A percentile compares a stretch with the other conserved stretches of the same genome.
Conservation (phyloP, 1,284 basidiomycete genomes). For the Cutaneotrichosporon daszewskae region DNA sequence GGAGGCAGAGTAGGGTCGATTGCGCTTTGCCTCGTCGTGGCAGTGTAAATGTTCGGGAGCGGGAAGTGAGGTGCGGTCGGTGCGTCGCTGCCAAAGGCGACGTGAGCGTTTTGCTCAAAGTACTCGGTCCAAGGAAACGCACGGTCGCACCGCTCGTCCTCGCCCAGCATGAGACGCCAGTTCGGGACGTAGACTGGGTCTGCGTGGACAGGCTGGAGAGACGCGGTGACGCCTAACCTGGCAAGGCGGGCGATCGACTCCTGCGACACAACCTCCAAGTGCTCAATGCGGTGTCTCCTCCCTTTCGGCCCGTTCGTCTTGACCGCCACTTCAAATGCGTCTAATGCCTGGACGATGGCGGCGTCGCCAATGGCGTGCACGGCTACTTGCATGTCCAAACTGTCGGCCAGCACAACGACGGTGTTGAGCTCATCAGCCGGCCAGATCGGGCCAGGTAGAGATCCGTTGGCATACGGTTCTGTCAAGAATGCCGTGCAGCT, state of each 20-base stretch:
- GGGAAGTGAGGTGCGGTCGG: conserved; percentile 26
- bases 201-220: conserved; percentile 31
- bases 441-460: conserved; percentile 28
- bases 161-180: conserved; percentile 22
- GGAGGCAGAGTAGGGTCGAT: conserved; percentile 21
- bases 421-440: conserved; percentile 17
- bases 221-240: conserved; percentile 22
- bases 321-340: conserved; percentile 25
- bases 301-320: conserved; percentile 13
- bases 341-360: conserved; percentile 26
- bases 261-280: conserved; percentile 24
- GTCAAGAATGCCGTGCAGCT: conserved; percentile 30
- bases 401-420: conserved; percentile 25
- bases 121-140: conserved; percentile 29
- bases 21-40: conserved; percentile 22
- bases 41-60: conserved; percentile 30
- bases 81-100: conserved; percentile 30
- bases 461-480: conserved; percentile 24
- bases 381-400: conserved; percentile 26
- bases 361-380: conserved; percentile 34
- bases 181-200: conserved; percentile 26
- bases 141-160: conserved; percentile 24
- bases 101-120: conserved; percentile 13
- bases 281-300: conserved; percentile 29
- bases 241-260: conserved; percentile 23